Conservation (phyloP, 208 protist species). For the Leishmania arabica region DNA sequence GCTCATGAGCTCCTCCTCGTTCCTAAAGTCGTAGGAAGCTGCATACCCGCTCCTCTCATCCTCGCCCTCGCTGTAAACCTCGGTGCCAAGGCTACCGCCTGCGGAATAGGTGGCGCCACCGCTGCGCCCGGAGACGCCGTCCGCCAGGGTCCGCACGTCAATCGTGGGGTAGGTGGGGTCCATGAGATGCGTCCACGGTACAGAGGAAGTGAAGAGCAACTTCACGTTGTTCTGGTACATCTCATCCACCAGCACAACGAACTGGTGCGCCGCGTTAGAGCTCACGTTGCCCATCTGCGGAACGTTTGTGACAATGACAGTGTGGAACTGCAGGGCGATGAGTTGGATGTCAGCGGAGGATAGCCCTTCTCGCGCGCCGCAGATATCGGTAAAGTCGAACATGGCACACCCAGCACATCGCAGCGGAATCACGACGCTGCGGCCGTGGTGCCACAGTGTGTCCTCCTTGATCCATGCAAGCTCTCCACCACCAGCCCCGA, state of each 20-base stretch:
- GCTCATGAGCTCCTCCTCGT: conserved; percentile 80
- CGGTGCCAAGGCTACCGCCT: background rate
- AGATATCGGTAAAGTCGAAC: conserved; percentile 86
- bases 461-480: conserved; percentile 51
- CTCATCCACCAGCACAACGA: conserved; percentile 87
- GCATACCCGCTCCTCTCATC: conserved; percentile 80
- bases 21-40: conserved; percentile 63
- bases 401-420: conserved; percentile 70
- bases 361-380: conserved; percentile 45
- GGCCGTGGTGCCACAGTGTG: conserved; percentile 67
- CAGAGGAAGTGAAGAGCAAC: conserved; percentile 74
- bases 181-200: conserved; percentile 72
- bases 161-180: conserved; percentile 17
- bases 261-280: conserved; percentile 79
- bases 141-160: conserved; percentile 6
- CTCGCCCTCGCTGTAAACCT: conserved; percentile 75
- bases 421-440: conserved; percentile 66
- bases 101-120: background rate
- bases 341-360: conserved; percentile 76
- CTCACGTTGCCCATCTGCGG: conserved; percentile 65
- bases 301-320: conserved; percentile 80
- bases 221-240: conserved; percentile 92
- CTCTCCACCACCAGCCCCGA: background rate
- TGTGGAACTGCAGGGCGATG: conserved; percentile 75
- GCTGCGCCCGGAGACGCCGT: background rate